Conservation (phyloP, 352 stramenopile species). For the Pythium periplocum region DNA sequence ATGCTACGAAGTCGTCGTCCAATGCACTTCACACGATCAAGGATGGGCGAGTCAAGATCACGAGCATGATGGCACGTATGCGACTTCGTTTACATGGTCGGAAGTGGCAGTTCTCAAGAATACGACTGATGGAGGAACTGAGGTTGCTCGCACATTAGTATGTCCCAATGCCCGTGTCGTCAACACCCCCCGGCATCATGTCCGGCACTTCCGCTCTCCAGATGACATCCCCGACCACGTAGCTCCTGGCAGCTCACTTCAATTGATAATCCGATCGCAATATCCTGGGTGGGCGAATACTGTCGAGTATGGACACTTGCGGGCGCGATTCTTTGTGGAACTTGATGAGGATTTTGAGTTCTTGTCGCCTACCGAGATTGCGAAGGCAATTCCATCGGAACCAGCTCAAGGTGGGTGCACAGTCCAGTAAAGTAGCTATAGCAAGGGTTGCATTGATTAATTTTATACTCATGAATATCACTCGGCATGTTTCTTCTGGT, state of each 20-base stretch:
- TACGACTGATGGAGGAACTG: constrained; percentile 5
- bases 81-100: constrained; percentile 50
- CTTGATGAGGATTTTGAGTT: constrained; percentile 13
- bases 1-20: constrained; percentile 38
- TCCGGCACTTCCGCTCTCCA: constrained; percentile 36
- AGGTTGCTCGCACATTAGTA: constrained; percentile 25
- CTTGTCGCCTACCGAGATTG: not conserved
- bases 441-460: too few species aligned
- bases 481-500: not conserved
- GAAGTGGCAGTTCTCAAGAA: constrained; percentile 44
- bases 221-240: constrained; percentile 31
- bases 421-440: too few species aligned
- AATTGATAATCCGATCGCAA: constrained; percentile 52
- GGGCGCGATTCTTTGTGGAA: constrained; percentile 22
- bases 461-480: too few species aligned
- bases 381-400: too few species aligned
- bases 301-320: constrained; percentile 44
- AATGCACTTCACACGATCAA: constrained; percentile 67
- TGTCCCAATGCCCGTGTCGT: constrained; percentile 49
- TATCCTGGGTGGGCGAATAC: constrained; percentile 63
- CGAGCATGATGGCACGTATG: constrained; percentile 52
- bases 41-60: constrained; percentile 44
- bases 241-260: constrained; percentile 33
- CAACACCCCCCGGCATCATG: constrained; percentile 45
- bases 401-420: not conserved